phyloP scores from a whole-genome alignment of 768 basidiomycete genomes.

The Cytidiella melzeri region DNA sequence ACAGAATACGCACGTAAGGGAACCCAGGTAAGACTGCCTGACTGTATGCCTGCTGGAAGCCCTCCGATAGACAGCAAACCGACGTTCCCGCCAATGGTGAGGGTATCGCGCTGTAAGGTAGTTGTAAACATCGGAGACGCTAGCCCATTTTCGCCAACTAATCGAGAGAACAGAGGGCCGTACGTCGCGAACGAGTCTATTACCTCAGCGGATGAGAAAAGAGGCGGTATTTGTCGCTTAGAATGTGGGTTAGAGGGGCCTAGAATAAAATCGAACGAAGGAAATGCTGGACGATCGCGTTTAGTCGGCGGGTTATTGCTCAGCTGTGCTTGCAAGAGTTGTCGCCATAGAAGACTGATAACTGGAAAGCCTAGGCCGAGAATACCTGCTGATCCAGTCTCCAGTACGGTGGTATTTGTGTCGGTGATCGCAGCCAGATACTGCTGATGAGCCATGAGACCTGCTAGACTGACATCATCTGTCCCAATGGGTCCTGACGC shows the following conservation, averaged over 20 bases:
- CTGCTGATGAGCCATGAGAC: slow-evolving; percentile 43
- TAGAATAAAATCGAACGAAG: slow-evolving; percentile 10
- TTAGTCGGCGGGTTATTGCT: slow-evolving; percentile 1
- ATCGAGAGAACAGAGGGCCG: slow-evolving; percentile 30
- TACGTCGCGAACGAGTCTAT: slow-evolving; percentile 25
- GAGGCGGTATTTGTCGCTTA: slow-evolving; percentile 6
- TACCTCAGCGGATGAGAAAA: slow-evolving; percentile 14
- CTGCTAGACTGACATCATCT: slow-evolving; percentile 51
- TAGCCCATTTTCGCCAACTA: slow-evolving; percentile 30
- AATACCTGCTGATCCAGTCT: slow-evolving; percentile 57
- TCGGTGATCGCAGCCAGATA: slow-evolving; percentile 60
- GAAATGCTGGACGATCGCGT: slow-evolving; percentile 10
- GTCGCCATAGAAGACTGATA: slow-evolving; percentile 32
- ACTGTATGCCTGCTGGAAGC: slow-evolving; percentile 45
- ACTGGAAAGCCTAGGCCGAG: slow-evolving; percentile 72
- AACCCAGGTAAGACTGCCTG: slow-evolving; percentile 57
- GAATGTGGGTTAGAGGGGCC: neutral
- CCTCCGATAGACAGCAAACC: slow-evolving; percentile 64
- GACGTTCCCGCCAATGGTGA: slow-evolving; percentile 63
- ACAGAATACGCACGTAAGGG: slow-evolving; percentile 50
- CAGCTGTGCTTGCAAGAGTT: slow-evolving; percentile 15
- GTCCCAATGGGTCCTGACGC: slow-evolving; percentile 59
- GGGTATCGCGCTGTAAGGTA: slow-evolving; percentile 60
- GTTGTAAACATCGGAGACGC: slow-evolving; percentile 40
- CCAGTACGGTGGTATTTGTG: slow-evolving; percentile 59